These are phyloP conservation scores for Pichia sp. DNA, from an alignment of 1,139 yeast species.

Conservation along the genomic window DNA sequence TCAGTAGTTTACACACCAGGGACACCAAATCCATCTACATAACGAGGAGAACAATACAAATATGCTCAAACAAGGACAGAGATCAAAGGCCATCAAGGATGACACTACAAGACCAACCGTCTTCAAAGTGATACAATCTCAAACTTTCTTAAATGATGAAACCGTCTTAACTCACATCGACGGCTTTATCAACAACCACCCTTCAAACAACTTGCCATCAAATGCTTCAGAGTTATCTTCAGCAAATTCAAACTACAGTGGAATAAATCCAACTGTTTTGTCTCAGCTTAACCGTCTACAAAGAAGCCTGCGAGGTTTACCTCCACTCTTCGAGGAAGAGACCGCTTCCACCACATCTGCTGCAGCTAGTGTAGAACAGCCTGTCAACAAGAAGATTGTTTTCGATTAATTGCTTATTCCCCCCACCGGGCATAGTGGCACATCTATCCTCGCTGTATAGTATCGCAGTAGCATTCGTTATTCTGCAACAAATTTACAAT, in stretches of 20 bases:
- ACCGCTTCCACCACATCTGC: constrained; percentile 1
- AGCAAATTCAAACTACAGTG: constrained; percentile 16
- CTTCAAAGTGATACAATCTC: constrained; percentile 11
- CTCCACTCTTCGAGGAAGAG: constrained; percentile 34
- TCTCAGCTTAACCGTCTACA: constrained; percentile 51
- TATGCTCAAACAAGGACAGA: constrained; percentile 14
- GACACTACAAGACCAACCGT: constrained; percentile 13
- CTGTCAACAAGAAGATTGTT: constrained; percentile 18
- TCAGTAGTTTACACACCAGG: too few species aligned
- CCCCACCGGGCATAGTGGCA: too few species aligned
- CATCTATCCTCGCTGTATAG: too few species aligned
- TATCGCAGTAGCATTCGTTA: too few species aligned
- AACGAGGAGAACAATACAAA: too few species aligned
- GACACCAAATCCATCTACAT: too few species aligned
- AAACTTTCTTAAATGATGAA: constrained; percentile 13
- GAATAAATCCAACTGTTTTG: constrained; percentile 28
- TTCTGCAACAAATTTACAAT: too few species aligned
- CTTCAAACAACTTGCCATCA: constrained; percentile 2
- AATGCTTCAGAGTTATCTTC: neutral
- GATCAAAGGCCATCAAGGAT: constrained; percentile 12
- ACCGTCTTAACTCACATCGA: constrained; percentile 11
- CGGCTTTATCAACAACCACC: constrained; percentile 10
- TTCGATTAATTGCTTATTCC: constrained; percentile 20
- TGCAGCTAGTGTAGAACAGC: constrained; percentile 15
- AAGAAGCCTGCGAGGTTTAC: constrained; percentile 52